Evolutionary conservation across 768 basidiomycete genomes (phyloP), one percentile per base, ranked within the genome.

Genomic region (Vishniacozyma victoriae): DNA sequence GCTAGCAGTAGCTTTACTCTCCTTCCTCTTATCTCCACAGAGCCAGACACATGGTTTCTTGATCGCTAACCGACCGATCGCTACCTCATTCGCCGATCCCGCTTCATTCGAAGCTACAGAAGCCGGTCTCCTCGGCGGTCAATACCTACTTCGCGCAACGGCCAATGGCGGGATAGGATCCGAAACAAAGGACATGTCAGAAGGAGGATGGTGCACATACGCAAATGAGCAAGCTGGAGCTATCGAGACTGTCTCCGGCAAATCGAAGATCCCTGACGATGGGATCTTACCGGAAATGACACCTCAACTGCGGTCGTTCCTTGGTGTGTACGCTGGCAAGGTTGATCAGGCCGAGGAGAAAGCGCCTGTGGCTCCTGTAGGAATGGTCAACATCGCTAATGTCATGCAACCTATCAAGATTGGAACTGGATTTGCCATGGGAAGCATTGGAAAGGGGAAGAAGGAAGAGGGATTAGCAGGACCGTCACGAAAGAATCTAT

Each of bases 1-100:
- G 88, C 84, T 87, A 16, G 90, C 93, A 1, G 79, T 86, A 4
- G 76, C 80, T 0, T 82, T 91, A 7, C 77, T 97, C 12, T 87
- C 82, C 4, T 82, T 83, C n/a, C 85, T 82, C 5, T 86, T 95
- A 82, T 88, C 87, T 33, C 79, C 87, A 2, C 79, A 83, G 54
- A 76, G 86, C 12, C 89, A 95, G 69, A 91, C 93, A 0, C 81
- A 82, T n/a, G 93, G 93, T 4, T 96, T 96, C 73, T 79, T 87
- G 6, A 93, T 97, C 39, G 86, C 86, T 3, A 84, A 87, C 63
- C 79, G 82, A 24, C 86, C 90, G 1, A 86, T 91, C 11, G 91
- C 91, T 9, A 83, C 85, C 6, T 93, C 92, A 13, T 96, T 95
- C 70, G 89, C 89, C 37, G 87, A 91, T 72, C 82, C 86, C 1